Evolutionary conservation across 441 rosid species (phyloP).

Genomic region (Corymbia citriodora): DNA sequence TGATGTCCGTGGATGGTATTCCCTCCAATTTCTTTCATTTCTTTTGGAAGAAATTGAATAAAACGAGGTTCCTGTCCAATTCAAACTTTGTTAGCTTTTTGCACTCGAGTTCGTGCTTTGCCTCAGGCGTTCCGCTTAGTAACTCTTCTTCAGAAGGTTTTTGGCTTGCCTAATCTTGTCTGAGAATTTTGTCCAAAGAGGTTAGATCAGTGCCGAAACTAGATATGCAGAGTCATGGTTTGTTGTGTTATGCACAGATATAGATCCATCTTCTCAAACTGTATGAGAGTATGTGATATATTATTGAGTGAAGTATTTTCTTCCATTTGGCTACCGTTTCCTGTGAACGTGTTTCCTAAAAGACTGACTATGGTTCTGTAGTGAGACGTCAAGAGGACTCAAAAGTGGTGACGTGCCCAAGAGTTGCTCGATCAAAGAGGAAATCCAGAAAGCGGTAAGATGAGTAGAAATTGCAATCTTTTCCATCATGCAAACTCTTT

Average conservation of each 20-base stretch:
- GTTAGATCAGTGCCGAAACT: neutral
- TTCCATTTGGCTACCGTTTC: neutral
- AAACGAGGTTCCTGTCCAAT: too few relatives aligned
- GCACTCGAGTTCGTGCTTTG: too few relatives aligned
- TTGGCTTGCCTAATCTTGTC: accelerated
- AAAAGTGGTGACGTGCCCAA: neutral
- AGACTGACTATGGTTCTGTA: too few relatives aligned
- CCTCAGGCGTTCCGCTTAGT: neutral
- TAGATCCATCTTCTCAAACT: too few relatives aligned
- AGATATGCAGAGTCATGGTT: neutral
- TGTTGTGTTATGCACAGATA: neutral
- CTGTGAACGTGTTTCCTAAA: neutral
- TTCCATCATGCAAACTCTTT: too few relatives aligned
- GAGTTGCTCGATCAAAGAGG: neutral
- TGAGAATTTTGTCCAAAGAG: neutral
- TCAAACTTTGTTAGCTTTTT: too few relatives aligned
- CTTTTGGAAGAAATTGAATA: too few relatives aligned
- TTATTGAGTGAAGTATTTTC: too few relatives aligned
- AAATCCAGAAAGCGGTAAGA: neutral
- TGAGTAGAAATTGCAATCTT: neutral
- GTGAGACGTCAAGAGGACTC: accelerated
- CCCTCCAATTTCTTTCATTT: too few relatives aligned
- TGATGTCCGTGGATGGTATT: too few relatives aligned
- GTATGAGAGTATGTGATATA: too few relatives aligned
- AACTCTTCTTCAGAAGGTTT: neutral